Percentiles rank a stretch among this genome's conserved stretches.
Evolutionary conservation across 2,329 filamentous ascomycete species (phyloP).

Genomic region (Erysiphe pulchra): DNA sequence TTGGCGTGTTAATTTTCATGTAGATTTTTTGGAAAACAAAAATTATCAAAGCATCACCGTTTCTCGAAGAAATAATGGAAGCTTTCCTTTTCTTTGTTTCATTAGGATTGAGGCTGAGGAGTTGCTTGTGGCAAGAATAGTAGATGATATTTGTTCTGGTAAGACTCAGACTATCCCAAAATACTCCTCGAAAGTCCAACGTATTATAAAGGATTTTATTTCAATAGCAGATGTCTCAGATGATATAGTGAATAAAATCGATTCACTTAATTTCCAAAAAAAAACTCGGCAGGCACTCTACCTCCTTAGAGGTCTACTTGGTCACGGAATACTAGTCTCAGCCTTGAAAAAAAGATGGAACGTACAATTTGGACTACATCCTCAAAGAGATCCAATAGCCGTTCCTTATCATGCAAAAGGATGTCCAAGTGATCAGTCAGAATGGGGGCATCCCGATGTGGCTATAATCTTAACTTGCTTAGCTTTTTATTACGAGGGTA

Average conservation of each 20-base stretch:
- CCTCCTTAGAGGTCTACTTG: conserved; percentile 24
- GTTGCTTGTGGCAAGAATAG: conserved; percentile 11
- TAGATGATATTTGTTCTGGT: conserved; percentile 14
- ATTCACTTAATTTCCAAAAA: not conserved
- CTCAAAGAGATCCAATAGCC: conserved; percentile 27
- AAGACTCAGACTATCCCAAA: conserved; percentile 4
- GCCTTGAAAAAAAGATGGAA: conserved; percentile 28
- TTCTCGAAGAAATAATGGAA: conserved; percentile 8
- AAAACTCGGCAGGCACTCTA: conserved; percentile 14
- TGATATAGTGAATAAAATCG: not conserved
- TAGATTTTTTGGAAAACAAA: conserved; percentile 13
- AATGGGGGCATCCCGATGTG: conserved; percentile 43
- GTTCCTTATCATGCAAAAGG: conserved; percentile 44
- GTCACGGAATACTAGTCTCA: conserved; percentile 21
- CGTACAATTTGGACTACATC: conserved; percentile 32
- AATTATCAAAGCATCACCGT: conserved; percentile 20
- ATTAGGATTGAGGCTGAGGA: conserved; percentile 16
- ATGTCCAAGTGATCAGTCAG: conserved; percentile 30
- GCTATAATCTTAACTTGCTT: conserved; percentile 37
- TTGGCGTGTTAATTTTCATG: conserved; percentile 10
- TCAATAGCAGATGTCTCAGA: not conserved
- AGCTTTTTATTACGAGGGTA: conserved; percentile 37
- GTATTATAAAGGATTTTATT: not conserved
- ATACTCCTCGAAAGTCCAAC: not conserved
- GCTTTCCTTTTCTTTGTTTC: conserved; percentile 23